Evolutionary conservation across 73 alveolate species (phyloP).

Genomic region (Paramecium octaurelia): DNA sequence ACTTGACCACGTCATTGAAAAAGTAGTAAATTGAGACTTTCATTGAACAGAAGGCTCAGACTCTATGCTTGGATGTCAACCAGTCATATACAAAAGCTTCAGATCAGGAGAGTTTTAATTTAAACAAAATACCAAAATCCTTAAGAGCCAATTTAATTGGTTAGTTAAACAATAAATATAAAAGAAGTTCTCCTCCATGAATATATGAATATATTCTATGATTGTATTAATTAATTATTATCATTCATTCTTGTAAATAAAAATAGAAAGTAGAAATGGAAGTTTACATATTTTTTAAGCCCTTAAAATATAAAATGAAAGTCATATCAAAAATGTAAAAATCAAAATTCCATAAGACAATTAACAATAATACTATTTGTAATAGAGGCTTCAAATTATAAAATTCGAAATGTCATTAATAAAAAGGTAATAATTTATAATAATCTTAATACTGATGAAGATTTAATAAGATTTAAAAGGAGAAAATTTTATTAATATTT

Average conservation of each 20-base stretch:
- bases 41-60: neutral
- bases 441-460: neutral
- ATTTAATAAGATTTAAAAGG: neutral
- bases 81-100: neutral
- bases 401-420: neutral
- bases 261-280: neutral
- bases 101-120: neutral
- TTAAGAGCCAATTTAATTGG: neutral
- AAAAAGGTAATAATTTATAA: neutral
- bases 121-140: neutral
- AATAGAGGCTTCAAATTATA: neutral
- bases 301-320: neutral
- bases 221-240: neutral
- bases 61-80: neutral
- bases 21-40: neutral
- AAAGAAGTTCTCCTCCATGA: neutral
- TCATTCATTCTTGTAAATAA: neutral
- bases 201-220: neutral
- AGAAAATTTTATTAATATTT: neutral
- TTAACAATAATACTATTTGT: neutral
- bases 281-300: neutral
- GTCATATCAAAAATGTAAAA: neutral
- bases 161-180: neutral
- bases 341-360: neutral
- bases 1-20: neutral